Evolutionary conservation across 345 rosid species (phyloP).

Genomic region (Aegle marmelos): DNA sequence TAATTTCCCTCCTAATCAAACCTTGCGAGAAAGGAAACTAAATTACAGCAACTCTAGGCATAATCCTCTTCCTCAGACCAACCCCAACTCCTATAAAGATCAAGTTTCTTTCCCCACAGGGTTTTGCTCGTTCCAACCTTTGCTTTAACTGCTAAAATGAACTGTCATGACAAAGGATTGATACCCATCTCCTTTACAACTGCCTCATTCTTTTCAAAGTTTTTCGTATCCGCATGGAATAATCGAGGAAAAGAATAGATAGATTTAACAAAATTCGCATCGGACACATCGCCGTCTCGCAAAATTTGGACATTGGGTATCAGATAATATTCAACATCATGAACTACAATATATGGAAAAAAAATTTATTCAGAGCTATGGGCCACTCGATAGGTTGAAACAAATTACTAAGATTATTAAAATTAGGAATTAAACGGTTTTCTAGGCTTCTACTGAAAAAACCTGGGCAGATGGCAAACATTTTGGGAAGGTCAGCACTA

Average conservation of each 20-base stretch:
- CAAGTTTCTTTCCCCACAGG: constrained; percentile 22
- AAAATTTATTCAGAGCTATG: background rate
- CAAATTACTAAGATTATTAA: background rate
- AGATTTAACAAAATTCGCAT: background rate
- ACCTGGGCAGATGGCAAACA: background rate
- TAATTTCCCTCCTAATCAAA: too few species aligned
- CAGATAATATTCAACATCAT: background rate
- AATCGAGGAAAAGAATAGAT: background rate
- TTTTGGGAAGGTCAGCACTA: background rate
- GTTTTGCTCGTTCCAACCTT: background rate
- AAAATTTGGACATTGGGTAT: background rate
- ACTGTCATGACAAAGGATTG: constrained; percentile 8
- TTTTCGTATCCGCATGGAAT: background rate
- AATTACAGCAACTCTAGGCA: too few species aligned
- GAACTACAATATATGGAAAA: background rate
- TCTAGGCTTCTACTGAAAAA: constrained; percentile 5
- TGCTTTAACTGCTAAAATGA: constrained; percentile 14
- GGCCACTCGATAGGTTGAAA: background rate
- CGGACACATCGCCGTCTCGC: constrained; percentile 12
- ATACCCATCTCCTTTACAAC: constrained; percentile 25
- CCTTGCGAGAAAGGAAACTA: too few species aligned
- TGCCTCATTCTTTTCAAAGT: constrained; percentile 13
- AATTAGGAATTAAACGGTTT: constrained; percentile 10
- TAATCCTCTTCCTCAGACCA: constrained; percentile 16
- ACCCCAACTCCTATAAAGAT: constrained; percentile 25